Evolutionary conservation across 495 filamentous ascomycete species (phyloP).

Genomic region (Trichodelitschia bisporula): DNA sequence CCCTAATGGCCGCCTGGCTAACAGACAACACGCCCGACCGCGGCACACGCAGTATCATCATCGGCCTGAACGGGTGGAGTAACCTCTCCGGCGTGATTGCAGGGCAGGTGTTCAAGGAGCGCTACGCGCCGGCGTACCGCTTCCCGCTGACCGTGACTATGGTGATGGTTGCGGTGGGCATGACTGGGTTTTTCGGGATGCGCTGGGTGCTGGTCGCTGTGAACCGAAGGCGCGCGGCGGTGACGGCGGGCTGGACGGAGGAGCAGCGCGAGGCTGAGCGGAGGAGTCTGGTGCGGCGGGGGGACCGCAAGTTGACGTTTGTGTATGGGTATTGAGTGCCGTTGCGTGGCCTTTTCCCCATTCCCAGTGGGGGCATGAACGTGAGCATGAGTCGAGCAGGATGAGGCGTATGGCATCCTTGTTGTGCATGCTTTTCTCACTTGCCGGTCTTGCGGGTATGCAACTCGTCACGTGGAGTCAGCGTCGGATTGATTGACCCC

Average conservation of each 20-base stretch:
- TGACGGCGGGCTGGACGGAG: background rate
- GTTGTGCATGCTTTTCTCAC: no score
- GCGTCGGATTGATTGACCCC: no score
- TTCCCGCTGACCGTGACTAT: slow-evolving; percentile 5
- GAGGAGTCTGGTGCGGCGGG: background rate
- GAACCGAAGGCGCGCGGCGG: slow-evolving; percentile 1
- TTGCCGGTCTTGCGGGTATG: no score
- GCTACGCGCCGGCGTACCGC: slow-evolving; percentile 2
- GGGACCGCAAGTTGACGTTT: slow-evolving; percentile 3
- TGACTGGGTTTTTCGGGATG: slow-evolving; percentile 1
- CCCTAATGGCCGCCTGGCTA: slow-evolving; percentile 5
- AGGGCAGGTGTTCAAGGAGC: slow-evolving; percentile 5
- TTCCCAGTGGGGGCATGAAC: no score
- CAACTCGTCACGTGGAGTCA: no score
- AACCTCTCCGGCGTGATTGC: slow-evolving; percentile 7
- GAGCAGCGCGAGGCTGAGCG: slow-evolving; percentile 1
- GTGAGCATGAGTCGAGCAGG: no score
- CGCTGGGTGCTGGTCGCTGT: slow-evolving; percentile 1
- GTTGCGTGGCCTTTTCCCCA: no score
- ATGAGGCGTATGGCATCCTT: no score
- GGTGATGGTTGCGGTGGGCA: slow-evolving; percentile 3
- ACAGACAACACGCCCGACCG: slow-evolving; percentile 6
- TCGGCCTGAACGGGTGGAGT: slow-evolving; percentile 5
- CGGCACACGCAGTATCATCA: background rate
- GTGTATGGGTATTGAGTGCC: slow-evolving; percentile 4